A percentile compares a stretch with the other conserved stretches of the same genome.
These are phyloP conservation scores for Alisma plantagoaquatica DNA, from an alignment of 106 monocot genomes.

Conservation along the genomic window DNA sequence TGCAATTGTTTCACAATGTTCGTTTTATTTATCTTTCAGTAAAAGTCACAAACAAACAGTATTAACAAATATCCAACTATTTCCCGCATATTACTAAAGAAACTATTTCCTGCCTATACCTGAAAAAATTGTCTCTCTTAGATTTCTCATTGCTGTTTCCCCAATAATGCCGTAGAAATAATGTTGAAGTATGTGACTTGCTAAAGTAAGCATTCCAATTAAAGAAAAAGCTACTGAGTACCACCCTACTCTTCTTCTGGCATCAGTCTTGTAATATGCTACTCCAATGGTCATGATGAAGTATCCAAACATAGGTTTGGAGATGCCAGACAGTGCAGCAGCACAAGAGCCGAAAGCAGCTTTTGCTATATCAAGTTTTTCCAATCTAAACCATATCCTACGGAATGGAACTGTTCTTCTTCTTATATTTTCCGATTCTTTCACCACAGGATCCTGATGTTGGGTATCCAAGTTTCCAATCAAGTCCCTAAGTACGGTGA, in stretches of 20 bases:
- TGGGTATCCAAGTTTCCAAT: too few relatives aligned
- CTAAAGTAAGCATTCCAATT: conserved; percentile 22
- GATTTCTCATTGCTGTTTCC: conserved; percentile 36
- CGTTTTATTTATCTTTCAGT: too few relatives aligned
- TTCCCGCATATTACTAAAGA: neutral
- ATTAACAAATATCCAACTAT: neutral
- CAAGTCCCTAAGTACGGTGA: too few relatives aligned
- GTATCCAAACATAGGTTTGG: conserved; percentile 39
- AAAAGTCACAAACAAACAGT: neutral
- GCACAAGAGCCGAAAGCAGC: conserved; percentile 23
- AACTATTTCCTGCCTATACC: conserved; percentile 10
- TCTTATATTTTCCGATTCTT: conserved; percentile 7
- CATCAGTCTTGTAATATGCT: conserved; percentile 31
- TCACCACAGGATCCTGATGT: too few relatives aligned
- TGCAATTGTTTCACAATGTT: too few relatives aligned
- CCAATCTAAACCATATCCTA: conserved; percentile 34
- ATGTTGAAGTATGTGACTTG: conserved; percentile 34
- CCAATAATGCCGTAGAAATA: conserved; percentile 40
- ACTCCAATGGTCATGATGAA: conserved; percentile 44
- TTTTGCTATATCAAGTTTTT: conserved; percentile 18
- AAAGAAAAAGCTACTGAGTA: conserved; percentile 26
- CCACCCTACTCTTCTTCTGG: conserved; percentile 20
- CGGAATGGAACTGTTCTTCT: conserved; percentile 19
- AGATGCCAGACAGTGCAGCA: conserved; percentile 42
- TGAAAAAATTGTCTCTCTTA: conserved; percentile 37